A percentile compares a stretch with the other conserved stretches of the same genome.
Conservation (phyloP, 2,329 filamentous ascomycete species). For the Cordyceps militaris region DNA sequence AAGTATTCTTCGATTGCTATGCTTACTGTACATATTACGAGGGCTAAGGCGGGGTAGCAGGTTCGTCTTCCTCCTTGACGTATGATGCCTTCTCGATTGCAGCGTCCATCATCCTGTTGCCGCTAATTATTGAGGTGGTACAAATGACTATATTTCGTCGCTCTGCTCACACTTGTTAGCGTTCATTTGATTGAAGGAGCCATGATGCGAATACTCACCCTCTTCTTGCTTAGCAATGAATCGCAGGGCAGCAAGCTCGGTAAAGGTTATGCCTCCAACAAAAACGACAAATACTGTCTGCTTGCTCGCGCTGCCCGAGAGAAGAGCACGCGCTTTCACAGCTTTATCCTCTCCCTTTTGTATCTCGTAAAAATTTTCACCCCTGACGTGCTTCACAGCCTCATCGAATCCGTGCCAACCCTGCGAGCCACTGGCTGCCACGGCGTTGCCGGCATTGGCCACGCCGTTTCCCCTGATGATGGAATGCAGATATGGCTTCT, state of each 20-base stretch:
- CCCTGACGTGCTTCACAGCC: conserved; percentile 76
- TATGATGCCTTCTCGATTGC: conserved; percentile 68
- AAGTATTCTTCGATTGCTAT: not conserved
- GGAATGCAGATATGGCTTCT: conserved; percentile 75
- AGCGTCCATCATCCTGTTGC: conserved; percentile 80
- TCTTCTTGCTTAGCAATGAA: conserved; percentile 84
- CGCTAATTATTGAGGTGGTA: conserved; percentile 85
- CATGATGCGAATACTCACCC: conserved; percentile 35
- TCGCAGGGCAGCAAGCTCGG: conserved; percentile 87
- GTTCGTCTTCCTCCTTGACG: conserved; percentile 32
- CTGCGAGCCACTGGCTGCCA: conserved; percentile 54
- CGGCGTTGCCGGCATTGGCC: conserved; percentile 19
- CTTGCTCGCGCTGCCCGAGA: conserved; percentile 69
- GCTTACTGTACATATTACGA: conserved; percentile 6
- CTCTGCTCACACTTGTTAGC: conserved; percentile 33
- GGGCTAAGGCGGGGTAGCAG: conserved; percentile 4
- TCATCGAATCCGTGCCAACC: conserved; percentile 96
- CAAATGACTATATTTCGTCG: conserved; percentile 83
- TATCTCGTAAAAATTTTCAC: conserved; percentile 82
- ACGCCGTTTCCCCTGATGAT: conserved; percentile 57
- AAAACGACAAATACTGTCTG: conserved; percentile 97
- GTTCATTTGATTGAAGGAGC: not conserved
- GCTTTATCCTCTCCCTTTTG: conserved; percentile 93
- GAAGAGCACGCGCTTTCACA: conserved; percentile 72
- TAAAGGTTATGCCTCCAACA: conserved; percentile 91